These are phyloP conservation scores for Backusella parvicylindrica DNA, from an alignment of 192 early-diverging fungal genomes.

Conservation along the genomic window DNA sequence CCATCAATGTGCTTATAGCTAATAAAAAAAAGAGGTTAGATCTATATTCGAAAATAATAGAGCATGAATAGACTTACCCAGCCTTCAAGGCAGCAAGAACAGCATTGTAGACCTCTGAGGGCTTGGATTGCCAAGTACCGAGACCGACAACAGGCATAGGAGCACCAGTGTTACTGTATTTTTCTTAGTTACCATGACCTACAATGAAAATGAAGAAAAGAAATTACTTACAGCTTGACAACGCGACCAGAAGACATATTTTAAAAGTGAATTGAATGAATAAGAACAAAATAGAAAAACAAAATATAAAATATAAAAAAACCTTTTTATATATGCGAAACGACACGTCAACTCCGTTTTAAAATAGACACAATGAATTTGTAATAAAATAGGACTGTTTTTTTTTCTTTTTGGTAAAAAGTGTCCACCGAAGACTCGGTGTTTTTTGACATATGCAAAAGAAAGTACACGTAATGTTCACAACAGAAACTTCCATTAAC, in stretches of 20 bases:
- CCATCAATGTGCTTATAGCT: slow-evolving; percentile 45
- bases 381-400: slow-evolving; percentile 3
- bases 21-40: neutral
- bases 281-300: neutral
- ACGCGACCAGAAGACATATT: slow-evolving; percentile 1
- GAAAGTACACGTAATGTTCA: neutral
- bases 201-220: too few species aligned
- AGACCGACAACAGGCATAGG: slow-evolving; percentile 54
- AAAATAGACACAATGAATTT: slow-evolving; percentile 1
- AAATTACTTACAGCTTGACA: neutral
- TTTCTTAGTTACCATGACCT: neutral
- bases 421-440: neutral
- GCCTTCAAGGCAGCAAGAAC: slow-evolving; percentile 61
- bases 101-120: slow-evolving; percentile 56
- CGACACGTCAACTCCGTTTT: neutral
- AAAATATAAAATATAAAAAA: neutral
- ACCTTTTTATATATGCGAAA: neutral
- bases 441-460: neutral
- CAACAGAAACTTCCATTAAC: too few species aligned
- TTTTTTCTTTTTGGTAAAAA: neutral
- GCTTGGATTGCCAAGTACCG: slow-evolving; percentile 57
- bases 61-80: slow-evolving; percentile 36
- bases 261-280: neutral
- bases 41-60: too few species aligned
- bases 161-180: slow-evolving; percentile 54